These are phyloP conservation scores for Annona squamosa DNA, from an alignment of 164 flowering plant species.

Conservation along the genomic window DNA sequence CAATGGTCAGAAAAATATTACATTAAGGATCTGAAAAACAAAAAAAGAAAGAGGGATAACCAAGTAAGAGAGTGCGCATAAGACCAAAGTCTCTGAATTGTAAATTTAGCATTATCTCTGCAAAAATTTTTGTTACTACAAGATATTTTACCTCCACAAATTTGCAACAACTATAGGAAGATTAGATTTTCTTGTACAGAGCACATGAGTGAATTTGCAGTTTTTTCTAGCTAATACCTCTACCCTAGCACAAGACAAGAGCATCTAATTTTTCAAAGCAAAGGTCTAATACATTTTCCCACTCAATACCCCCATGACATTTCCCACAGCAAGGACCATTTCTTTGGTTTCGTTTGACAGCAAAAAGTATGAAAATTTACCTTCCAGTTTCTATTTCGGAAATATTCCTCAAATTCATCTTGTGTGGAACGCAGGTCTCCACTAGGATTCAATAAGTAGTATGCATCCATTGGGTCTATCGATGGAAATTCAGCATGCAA, in stretches of 20 bases:
- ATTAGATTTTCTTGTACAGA: background rate
- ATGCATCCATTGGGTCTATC: conserved; percentile 89
- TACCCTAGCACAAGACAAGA: too few relatives aligned
- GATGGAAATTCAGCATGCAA: conserved; percentile 45
- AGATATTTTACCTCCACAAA: background rate
- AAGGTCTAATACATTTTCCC: too few relatives aligned
- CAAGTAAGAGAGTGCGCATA: too few relatives aligned
- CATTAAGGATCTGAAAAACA: too few relatives aligned
- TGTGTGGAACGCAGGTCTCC: conserved; percentile 79
- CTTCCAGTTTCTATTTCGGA: conserved; percentile 65
- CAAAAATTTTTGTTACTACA: too few relatives aligned
- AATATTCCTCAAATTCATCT: conserved; percentile 82
- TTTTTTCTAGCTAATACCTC: background rate
- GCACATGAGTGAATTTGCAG: background rate
- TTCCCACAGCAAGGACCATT: background rate
- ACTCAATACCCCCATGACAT: too few relatives aligned
- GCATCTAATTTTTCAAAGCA: too few relatives aligned
- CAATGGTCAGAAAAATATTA: background rate
- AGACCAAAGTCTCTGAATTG: too few relatives aligned
- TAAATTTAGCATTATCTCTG: too few relatives aligned
- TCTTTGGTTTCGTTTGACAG: background rate
- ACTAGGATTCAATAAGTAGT: conserved; percentile 84
- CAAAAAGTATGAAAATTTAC: conserved; percentile 23
- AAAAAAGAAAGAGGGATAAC: too few relatives aligned
- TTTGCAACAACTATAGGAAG: background rate